Conservation (phyloP, 2,329 filamentous ascomycete species). For the Pyricularia grisea region DNA sequence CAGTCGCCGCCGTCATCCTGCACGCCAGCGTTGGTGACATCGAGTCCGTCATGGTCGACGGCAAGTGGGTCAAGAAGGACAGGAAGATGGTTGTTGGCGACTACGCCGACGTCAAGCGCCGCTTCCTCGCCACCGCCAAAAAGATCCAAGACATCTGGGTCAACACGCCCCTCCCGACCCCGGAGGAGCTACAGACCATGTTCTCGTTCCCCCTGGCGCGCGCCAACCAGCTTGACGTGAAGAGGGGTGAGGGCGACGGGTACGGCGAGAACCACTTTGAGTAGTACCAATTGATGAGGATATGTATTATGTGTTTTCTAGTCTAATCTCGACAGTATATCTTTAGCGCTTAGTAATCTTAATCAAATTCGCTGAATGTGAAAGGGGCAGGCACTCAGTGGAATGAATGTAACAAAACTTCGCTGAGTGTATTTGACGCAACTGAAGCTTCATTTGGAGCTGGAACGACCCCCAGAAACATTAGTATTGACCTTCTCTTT, state of each 20-base stretch:
- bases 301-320: not conserved
- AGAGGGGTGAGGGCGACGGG: slow-evolving; percentile 8
- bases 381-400: not conserved
- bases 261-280: slow-evolving; percentile 8
- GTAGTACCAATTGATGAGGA: not conserved
- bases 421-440: not conserved
- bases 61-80: slow-evolving; percentile 36
- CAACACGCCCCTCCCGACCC: slow-evolving; percentile 16
- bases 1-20: slow-evolving; percentile 45
- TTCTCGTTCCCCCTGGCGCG: not conserved
- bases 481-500: not conserved
- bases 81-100: slow-evolving; percentile 21
- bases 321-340: not conserved
- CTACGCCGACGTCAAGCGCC: slow-evolving; percentile 16
- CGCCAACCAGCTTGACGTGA: slow-evolving; percentile 6
- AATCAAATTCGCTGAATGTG: not conserved
- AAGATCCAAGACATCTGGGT: slow-evolving; percentile 18
- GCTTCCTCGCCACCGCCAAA: slow-evolving; percentile 24
- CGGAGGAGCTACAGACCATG: slow-evolving; percentile 9
- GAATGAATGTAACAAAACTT: not conserved
- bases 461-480: not conserved
- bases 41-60: slow-evolving; percentile 38
- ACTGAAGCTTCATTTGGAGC: not conserved
- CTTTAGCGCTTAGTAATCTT: not conserved
- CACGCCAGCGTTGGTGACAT: slow-evolving; percentile 45